Evolutionary conservation across 2,329 filamentous ascomycete genomes (phyloP).

Genomic region (Phyllosticta citribraziliensis): DNA sequence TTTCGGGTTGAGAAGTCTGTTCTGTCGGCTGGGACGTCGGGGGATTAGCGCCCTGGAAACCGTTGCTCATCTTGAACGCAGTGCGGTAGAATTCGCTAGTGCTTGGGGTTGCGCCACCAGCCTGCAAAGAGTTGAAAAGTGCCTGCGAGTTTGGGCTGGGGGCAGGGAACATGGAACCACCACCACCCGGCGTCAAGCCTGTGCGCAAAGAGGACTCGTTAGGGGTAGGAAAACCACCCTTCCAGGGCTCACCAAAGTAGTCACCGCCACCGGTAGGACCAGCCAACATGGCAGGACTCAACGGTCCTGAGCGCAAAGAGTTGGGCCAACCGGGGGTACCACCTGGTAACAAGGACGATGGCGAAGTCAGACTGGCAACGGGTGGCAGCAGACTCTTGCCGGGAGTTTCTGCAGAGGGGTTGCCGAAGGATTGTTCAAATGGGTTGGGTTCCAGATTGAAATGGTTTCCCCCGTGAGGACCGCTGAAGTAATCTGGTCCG

Average conservation of each 20-base stretch:
- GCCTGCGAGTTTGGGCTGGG: conserved; percentile 80
- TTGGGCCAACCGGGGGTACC: conserved; percentile 67
- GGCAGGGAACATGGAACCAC: conserved; percentile 93
- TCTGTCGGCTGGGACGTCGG: conserved; percentile 36
- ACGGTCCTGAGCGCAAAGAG: conserved; percentile 79
- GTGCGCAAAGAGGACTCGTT: conserved; percentile 93
- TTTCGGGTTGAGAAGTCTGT: conserved; percentile 40
- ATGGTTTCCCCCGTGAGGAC: conserved; percentile 31
- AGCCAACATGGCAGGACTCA: conserved; percentile 95
- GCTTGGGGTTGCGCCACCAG: conserved; percentile 75
- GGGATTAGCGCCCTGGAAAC: conserved; percentile 27
- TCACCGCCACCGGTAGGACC: conserved; percentile 63
- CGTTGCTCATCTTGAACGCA: conserved; percentile 54
- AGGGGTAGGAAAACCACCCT: conserved; percentile 81
- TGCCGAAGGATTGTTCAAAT: conserved; percentile 88
- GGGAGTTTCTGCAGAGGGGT: conserved; percentile 63
- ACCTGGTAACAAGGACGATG: conserved; percentile 61
- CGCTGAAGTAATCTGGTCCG: conserved; percentile 41
- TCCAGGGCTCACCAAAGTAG: conserved; percentile 79
- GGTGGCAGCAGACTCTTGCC: conserved; percentile 73
- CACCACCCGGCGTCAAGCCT: conserved; percentile 85
- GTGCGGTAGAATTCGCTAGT: conserved; percentile 93
- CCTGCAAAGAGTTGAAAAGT: conserved; percentile 68
- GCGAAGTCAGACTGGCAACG: conserved; percentile 83
- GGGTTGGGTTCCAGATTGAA: conserved; percentile 84